These are phyloP conservation scores for Ophiostoma tasmaniense DNA, from an alignment of 2,329 filamentous ascomycete genomes.

Conservation along the genomic window DNA sequence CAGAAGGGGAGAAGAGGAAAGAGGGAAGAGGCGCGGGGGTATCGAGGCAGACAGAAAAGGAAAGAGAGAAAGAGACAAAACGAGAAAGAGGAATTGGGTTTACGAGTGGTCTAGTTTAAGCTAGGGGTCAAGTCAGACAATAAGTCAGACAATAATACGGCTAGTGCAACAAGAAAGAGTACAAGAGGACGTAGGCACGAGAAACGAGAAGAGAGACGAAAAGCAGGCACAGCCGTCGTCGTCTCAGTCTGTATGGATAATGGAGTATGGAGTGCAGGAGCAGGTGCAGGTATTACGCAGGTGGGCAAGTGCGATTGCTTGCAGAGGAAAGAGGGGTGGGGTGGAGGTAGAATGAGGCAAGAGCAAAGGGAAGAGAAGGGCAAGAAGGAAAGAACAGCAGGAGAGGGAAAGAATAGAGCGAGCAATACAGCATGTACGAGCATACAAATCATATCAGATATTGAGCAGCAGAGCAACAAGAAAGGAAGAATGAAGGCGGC, in stretches of 20 bases:
- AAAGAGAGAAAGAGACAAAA: background rate
- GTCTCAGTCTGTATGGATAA: no score
- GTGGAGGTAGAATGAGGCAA: background rate
- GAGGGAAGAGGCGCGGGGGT: background rate
- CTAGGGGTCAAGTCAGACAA: background rate
- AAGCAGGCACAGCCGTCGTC: constrained; percentile 3
- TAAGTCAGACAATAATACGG: background rate
- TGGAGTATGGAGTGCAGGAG: background rate
- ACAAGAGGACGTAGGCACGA: no score
- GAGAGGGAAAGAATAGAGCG: background rate
- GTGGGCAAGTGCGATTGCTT: background rate
- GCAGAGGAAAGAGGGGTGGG: constrained; percentile 4
- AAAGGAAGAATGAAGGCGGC: background rate
- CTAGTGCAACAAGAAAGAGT: no score
- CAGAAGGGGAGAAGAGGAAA: background rate
- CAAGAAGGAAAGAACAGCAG: background rate
- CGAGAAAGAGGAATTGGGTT: background rate
- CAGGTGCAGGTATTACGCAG: background rate
- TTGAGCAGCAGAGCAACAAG: background rate
- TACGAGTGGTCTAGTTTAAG: background rate
- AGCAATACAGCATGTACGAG: background rate
- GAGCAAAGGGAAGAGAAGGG: background rate
- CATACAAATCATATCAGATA: background rate
- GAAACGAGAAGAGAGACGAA: background rate
- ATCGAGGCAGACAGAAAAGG: background rate